Base-by-base conservation (phyloP, 1,284 basidiomycete genomes). In the Cystobasidium sp. region DNA sequence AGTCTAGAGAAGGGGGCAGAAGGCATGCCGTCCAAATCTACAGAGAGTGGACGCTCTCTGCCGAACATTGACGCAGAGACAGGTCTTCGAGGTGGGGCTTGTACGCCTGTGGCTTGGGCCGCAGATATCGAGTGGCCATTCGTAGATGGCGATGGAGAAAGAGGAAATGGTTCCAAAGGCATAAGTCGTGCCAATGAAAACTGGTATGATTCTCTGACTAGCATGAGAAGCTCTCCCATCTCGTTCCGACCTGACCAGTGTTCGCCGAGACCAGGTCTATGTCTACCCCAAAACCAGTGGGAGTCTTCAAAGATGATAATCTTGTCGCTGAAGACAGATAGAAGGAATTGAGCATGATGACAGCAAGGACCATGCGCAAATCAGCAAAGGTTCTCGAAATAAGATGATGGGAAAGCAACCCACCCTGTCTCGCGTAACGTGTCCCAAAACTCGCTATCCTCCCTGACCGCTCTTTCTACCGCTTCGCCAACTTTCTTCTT, bases 231-330 rank as follows among this genome's bases (percentile, higher is more conserved):
- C 20, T 69, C 56, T 14, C 68, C 68, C 14, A 69, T 16, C 46
- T 69, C 68, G 44, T 69, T 69, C 0, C 55, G 55, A 51, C 68
- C 68, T 47, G 46, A 37, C 68, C 68, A 69, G 43, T 56, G 22
- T n/a, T 49, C 37, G 31, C 41, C 68, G 12, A 39, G 37, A 10
- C n/a, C 31, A 41, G 58, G 55, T 47, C 47, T 46, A 12, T 52
- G 49, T 9, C 68, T 56, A 47, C 68, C 68, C 56, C 55, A 69
- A 8, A 69, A 59, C 55, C 58, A 69, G 22, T 69, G 68, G 8
- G 55, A 41, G 9, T 69, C 16, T 18, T 62, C n/a, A 31, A 69
- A 61, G n/a, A 69, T 62, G 20, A 69, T 59, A 37, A 69, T 69
- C 52, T 49, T 24, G 56, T 52, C 58, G 4, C 68, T 69, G 67